phyloP scores from a whole-genome alignment of 139 green algal genomes.

The Tetratostichococcus sp. region DNA sequence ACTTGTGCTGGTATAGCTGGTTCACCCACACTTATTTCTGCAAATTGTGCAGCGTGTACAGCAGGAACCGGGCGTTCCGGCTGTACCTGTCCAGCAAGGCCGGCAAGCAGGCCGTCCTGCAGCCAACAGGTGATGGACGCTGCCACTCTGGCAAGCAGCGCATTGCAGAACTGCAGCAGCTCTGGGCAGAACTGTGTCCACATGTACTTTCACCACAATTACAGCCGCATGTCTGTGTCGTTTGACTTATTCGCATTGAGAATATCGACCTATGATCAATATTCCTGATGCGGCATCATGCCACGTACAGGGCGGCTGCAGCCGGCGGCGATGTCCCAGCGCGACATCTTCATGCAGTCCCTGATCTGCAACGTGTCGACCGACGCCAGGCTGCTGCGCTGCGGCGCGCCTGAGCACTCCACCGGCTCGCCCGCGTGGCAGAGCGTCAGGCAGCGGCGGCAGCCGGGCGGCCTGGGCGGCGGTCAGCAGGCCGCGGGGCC shows the following conservation, averaged over 20 bases:
- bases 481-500: background rate
- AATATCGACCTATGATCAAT: no score
- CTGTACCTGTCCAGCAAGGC: conserved; percentile 58
- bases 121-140: conserved; percentile 15
- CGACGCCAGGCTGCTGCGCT: conserved; percentile 25
- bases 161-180: no score
- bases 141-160: no score
- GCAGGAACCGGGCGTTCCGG: conserved; percentile 69
- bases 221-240: no score
- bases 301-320: conserved; percentile 11
- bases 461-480: no score
- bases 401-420: conserved; percentile 9
- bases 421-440: conserved; percentile 3
- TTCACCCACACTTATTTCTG: no score
- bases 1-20: no score
- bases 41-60: conserved; percentile 81
- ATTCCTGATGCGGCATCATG: no score
- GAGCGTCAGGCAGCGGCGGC: background rate
- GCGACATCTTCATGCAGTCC: conserved; percentile 21
- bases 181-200: no score
- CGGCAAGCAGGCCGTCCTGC: conserved; percentile 47
- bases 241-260: no score
- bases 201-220: no score
- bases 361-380: conserved; percentile 31
- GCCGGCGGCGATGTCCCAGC: background rate